Evolutionary conservation across 768 basidiomycete species (phyloP), one percentile per base, ranked within the genome.

Genomic region (Pisolithus tinctorius): DNA sequence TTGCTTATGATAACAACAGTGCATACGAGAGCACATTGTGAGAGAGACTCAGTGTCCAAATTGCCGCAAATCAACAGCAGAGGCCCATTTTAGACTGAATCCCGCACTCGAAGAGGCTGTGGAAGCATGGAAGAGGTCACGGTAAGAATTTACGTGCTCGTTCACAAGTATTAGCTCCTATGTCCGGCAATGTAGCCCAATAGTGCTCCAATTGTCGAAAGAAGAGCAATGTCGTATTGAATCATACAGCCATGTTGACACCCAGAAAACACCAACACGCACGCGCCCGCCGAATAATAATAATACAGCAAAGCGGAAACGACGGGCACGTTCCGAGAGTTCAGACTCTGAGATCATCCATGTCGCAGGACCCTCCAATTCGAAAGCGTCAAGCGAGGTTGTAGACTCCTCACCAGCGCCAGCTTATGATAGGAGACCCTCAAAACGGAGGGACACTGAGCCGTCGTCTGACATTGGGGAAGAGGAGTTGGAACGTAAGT

Each of bases 41-140:
- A 71, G 63, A 30, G 83, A 84, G 60, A 76, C 80, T 25, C 82
- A 84, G 62, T 92, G 90, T 58, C 88, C 90, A 7, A 72, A 69
- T 16, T 93, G 90, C 65, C 75, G 85, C 17, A 80, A 81, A 58
- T 52, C 65, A 17, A 67, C 77, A 0, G 74, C 73, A 11, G 88
- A 90, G 62, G 75, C 74, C 3, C 80, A 84, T 42, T 70, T 93
- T 49, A 70, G 86, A 56, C 75, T 79, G 36, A 88, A 88, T 60
- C 71, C 79, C n/a, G 74, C 70, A n/a, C 62, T 92, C 42, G 90
- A 88, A 63, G 84, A 81, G 53, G 76, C 75, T 10, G 78, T 88
- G 3, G 66, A 71, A n/a, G 73, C 80, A n/a, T 93, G 89, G 87
- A 79, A 79, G 53, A 66, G 65, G 34, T 79, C 83, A 20, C 80